Evolutionary conservation across 78 protist species (phyloP), one percentile per base, ranked within the genome.

Genomic region (Fonticula alba): DNA sequence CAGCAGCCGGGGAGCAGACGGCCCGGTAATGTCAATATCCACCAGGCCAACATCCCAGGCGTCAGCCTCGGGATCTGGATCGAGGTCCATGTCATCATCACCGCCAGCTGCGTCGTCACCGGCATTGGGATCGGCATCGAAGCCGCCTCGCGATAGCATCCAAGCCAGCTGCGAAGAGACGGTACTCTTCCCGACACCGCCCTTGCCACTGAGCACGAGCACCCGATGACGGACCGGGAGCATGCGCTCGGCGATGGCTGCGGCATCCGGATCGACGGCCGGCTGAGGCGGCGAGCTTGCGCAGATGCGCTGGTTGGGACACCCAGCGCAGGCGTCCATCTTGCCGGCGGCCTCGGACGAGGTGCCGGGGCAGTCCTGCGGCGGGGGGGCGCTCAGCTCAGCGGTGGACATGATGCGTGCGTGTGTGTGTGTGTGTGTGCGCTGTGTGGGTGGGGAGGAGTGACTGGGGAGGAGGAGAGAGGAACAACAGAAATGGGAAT

Each of bases 11-110:
- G 98, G 99, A 1, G 84, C 41, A 0, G 83, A 68, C 31, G 99
- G 99, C 19, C 99, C 99, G 54, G 97, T 90, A 55, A 96, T 87
- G 53, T 96, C 99, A 6, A 92, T 60, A 62, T 96, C 99, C 36
- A 95, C 55, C 3, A 96, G 72, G 0, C 98, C 99, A 22, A 93
- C 95, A n/a, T n/a, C n/a, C n/a, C n/a, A 47, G 17, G 17, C 51
- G 27, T 15, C 13, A 19, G 17, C 66, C 59, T 36, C 70, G 55
- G 67, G 14, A 62, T 47, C 11, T 62, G 15, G 31, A 17, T 62
- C 62, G 26, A 58, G 26, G 20, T 22, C 54, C 19, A 20, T 19
- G 19, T 22, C 19, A 55, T 24, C 15, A 24, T 17, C 19, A 19
- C 15, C 19, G 27, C 68, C 15, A 17, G 17, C 43, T 38, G 43